Evolutionary conservation across 2,329 filamentous ascomycete genomes (phyloP).

Genomic region (Sporothrix pseudoabietina): DNA sequence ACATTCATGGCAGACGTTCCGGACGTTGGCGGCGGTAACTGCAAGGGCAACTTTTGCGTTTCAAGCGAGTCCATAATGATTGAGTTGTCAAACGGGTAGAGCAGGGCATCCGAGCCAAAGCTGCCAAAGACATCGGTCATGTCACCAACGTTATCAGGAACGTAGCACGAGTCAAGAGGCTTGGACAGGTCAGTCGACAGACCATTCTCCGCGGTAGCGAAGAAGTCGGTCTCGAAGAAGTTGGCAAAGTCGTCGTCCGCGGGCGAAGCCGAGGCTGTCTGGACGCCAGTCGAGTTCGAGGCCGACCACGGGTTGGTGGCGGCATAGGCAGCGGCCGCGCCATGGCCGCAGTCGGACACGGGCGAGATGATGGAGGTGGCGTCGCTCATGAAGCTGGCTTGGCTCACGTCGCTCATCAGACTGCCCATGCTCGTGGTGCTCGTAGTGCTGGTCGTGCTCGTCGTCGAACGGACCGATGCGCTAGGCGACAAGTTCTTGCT

Average conservation of each 20-base stretch:
- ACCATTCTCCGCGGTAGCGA: constrained; percentile 28
- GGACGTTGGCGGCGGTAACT: neutral
- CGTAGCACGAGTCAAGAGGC: neutral
- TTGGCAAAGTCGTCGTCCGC: constrained; percentile 42
- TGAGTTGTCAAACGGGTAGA: constrained; percentile 43
- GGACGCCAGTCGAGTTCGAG: constrained; percentile 41
- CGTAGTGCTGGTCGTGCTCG: constrained; percentile 42
- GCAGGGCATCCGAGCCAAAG: constrained; percentile 42
- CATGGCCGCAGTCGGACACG: constrained; percentile 48
- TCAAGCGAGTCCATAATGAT: neutral
- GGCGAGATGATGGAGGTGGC: constrained; percentile 49
- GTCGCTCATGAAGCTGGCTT: constrained; percentile 39
- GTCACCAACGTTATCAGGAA: neutral
- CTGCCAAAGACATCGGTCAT: constrained; percentile 28
- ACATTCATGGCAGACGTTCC: neutral
- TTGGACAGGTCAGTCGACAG: neutral
- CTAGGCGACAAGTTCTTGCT: constrained; percentile 52
- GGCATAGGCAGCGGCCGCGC: constrained; percentile 45
- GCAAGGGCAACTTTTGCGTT: neutral
- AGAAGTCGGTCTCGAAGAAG: constrained; percentile 39
- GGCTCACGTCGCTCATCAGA: constrained; percentile 29
- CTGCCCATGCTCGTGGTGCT: constrained; percentile 34
- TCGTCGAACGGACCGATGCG: constrained; percentile 52
- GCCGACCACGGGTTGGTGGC: constrained; percentile 37
- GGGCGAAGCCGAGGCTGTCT: constrained; percentile 52